Evolutionary conservation across 2,329 filamentous ascomycete species (phyloP).

Genomic region (Penicillium crustosum): DNA sequence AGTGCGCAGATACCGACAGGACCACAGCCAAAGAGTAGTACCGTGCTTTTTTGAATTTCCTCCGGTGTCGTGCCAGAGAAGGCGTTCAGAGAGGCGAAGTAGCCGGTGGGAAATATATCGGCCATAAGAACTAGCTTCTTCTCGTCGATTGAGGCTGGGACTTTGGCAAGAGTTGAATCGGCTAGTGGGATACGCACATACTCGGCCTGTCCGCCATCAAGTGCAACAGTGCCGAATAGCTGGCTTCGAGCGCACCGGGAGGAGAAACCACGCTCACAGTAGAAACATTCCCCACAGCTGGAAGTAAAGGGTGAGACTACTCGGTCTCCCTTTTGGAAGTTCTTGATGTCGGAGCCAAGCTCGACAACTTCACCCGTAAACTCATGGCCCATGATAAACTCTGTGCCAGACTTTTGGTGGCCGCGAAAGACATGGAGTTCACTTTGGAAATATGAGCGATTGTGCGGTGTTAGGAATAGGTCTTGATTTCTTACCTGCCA

Average conservation of each 20-base stretch:
- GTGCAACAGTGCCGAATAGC: slow-evolving; percentile 66
- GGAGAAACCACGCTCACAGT: slow-evolving; percentile 71
- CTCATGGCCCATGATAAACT: slow-evolving; percentile 71
- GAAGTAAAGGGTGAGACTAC: slow-evolving; percentile 80
- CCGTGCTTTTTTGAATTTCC: slow-evolving; percentile 42
- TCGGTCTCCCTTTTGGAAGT: slow-evolving; percentile 69
- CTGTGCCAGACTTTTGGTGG: slow-evolving; percentile 66
- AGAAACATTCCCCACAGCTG: slow-evolving; percentile 76
- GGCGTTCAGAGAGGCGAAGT: slow-evolving; percentile 74
- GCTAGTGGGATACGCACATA: slow-evolving; percentile 77
- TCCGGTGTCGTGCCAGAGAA: slow-evolving; percentile 59
- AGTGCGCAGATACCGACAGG: slow-evolving; percentile 82
- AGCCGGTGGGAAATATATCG: slow-evolving; percentile 82
- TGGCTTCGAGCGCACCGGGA: slow-evolving; percentile 69
- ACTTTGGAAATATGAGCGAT: slow-evolving; percentile 27
- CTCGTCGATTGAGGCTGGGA: slow-evolving; percentile 67
- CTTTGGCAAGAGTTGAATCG: slow-evolving; percentile 72
- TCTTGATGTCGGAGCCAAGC: slow-evolving; percentile 54
- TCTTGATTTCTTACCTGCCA: slow-evolving; percentile 62
- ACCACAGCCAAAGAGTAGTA: slow-evolving; percentile 78
- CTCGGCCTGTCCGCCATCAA: slow-evolving; percentile 79
- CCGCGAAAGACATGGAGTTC: slow-evolving; percentile 86
- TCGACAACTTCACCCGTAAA: slow-evolving; percentile 69
- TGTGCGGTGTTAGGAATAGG: neutral
- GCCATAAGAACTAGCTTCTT: slow-evolving; percentile 80